phyloP scores from a whole-genome alignment of 345 rosid genomes.

The Eucalyptus tenuipes region DNA sequence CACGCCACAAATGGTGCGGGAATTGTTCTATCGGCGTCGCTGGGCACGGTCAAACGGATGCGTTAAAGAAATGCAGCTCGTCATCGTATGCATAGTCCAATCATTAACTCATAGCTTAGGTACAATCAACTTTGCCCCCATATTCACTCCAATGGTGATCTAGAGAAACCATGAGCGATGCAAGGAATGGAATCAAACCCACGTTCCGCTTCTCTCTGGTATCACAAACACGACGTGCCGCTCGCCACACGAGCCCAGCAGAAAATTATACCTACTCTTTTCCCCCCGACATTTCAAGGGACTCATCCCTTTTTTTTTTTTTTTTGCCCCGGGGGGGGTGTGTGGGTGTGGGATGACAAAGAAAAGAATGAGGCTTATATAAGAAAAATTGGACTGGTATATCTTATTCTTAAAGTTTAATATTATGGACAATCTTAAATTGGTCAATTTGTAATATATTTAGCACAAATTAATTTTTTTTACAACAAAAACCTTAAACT shows the following conservation, averaged over 20 bases:
- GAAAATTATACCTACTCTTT: neutral
- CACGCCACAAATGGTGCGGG: neutral
- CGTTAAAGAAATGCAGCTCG: neutral
- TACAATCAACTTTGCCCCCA: neutral
- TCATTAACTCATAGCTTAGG: neutral
- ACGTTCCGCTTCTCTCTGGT: neutral
- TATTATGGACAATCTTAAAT: too few relatives aligned
- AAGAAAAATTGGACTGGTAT: neutral
- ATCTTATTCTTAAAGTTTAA: too few relatives aligned
- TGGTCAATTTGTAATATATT: too few relatives aligned
- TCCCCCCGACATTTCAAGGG: neutral
- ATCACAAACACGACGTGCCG: neutral
- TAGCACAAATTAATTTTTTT: rapidly evolving
- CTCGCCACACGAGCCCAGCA: neutral
- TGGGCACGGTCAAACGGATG: neutral
- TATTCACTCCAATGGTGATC: neutral
- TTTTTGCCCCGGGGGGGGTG: neutral
- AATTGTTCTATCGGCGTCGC: neutral
- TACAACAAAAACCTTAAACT: rapidly evolving
- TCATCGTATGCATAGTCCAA: neutral
- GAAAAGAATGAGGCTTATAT: neutral
- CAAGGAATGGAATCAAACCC: neutral
- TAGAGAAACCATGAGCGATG: neutral
- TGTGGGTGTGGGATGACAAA: too few relatives aligned
- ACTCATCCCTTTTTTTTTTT: neutral